Base-by-base conservation (phyloP, 2,329 filamentous ascomycete genomes). In the Fusarium vanettenii region DNA sequence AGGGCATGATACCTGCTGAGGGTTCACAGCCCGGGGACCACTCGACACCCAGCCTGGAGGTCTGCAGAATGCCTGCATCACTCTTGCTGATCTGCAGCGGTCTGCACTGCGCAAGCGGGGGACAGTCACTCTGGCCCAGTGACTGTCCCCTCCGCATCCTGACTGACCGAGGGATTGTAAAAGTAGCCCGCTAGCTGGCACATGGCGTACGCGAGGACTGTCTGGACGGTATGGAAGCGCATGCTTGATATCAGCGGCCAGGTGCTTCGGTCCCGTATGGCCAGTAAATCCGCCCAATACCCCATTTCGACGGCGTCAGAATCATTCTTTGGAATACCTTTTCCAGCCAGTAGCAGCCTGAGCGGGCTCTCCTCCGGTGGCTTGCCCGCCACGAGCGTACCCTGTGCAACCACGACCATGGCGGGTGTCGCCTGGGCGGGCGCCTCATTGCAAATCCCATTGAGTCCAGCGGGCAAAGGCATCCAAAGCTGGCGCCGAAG, bases 11-110 rank as follows among this genome's bases (percentile, higher is more conserved):
- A 68, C 59, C 60, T 69, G 65, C 55, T 77, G 63, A 75, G 67
- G 71, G 61, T 78, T 78, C 76, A 78, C 69, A 67, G 55, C 35
- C 65, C 63, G 70, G 74, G 73, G 72, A 29, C 76, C 74, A 74
- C 66, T 69, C 70, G 39, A 69, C 60, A 64, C 63, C 66, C n/a
- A n/a, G 27, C 48, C 48, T 57, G 64, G 71, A 67, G 60, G 64
- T 66, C 60, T 59, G 61, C 60, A 60, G 64, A 75, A 72, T 74
- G 50, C 64, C 60, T 74, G 69, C 55, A 67, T 74, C 41, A 56
- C 61, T 27, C 37, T 75, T 72, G 67, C 72, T 75, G 74, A 72
- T 78, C 72, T 75, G 66, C 69, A 70, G 76, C 75, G 71, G 76
- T 75, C 70, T 76, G 70, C 65, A 52, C 69, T 76, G 68, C 65